Conservation (phyloP, 176 grass and related monocot genomes). For the Cenchrus americanus region DNA sequence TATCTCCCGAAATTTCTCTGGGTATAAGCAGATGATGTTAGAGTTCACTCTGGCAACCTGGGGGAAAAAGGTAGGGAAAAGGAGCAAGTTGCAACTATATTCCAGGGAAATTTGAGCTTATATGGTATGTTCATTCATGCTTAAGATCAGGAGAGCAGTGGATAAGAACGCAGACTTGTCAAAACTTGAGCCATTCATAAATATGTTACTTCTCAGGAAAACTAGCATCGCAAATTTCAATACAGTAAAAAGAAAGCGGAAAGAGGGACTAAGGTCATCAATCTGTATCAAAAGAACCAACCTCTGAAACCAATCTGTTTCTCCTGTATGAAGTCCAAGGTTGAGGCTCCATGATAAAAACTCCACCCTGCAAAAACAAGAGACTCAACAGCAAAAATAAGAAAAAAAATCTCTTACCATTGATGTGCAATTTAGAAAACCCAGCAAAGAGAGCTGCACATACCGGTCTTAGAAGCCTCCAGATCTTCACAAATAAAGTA, state of each 20-base stretch:
- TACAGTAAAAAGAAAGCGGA: neutral
- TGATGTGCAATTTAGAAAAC: neutral
- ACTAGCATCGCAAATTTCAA: neutral
- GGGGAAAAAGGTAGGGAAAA: conserved; percentile 28
- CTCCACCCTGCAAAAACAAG: conserved; percentile 69
- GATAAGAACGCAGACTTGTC: neutral
- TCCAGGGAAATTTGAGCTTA: neutral
- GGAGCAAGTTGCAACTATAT: neutral
- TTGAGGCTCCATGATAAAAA: conserved; percentile 91
- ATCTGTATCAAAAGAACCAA: conserved; percentile 38
- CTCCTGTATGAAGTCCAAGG: conserved; percentile 94
- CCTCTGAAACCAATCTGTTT: conserved; percentile 76
- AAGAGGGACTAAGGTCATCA: neutral
- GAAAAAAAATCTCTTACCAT: conserved; percentile 4
- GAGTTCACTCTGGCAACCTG: conserved; percentile 76
- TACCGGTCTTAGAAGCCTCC: conserved; percentile 89
- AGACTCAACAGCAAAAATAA: neutral
- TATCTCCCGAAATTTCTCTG: conserved; percentile 81
- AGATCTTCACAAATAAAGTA: conserved; percentile 87
- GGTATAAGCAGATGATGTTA: conserved; percentile 53
- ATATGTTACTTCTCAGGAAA: neutral
- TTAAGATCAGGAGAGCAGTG: neutral
- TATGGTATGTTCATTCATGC: neutral
- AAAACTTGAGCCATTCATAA: neutral
- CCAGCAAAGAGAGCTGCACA: conserved; percentile 32